Evolutionary conservation across 768 basidiomycete species (phyloP), one percentile per base, ranked within the genome.

Genomic region (Cyclocybe cylindracea): DNA sequence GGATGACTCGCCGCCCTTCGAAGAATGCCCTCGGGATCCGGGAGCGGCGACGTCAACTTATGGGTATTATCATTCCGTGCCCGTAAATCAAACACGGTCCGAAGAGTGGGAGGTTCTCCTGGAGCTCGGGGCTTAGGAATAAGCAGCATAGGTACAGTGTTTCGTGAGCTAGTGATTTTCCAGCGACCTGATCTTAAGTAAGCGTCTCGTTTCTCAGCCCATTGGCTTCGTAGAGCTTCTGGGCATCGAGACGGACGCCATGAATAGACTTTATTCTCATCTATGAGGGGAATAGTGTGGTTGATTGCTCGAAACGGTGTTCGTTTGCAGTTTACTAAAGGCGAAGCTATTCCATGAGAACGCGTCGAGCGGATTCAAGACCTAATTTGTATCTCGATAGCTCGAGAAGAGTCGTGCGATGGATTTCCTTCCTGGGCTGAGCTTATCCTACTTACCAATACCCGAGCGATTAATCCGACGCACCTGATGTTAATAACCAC

Each of bases 261-360:
- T 0, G 55, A 54, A 44, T 76, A 74, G 0, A 48, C 49, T 41
- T 61, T 63, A 1, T 53, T 31, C 9, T 63, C 53, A 37, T 77
- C 70, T 18, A 77, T 76, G 2, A 80, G 50, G 0, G 69, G 71
- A 1, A 80, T 77, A 0, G 48, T 39, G 49, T 79, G 75, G 51
- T 79, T 78, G 1, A 79, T 71, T 0, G 51, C 71, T 1, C 70
- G 32, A 3, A 75, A 43, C 0, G 74, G 76, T 0, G 78, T 7
- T 72, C 66, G 7, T 45, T 52, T 0, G 61, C 65, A 5, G 55
- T 48, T 13, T 51, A n/a, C n/a, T n/a, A n/a, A n/a, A n/a, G n/a
- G n/a, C n/a, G n/a, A n/a, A n/a, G n/a, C n/a, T 54, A 56, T 34
- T 47, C 46, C 10, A 50, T 75, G 3, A 73, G 44, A n/a, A 61